Base-by-base conservation (phyloP, 2,329 filamentous ascomycete species). In the Zasmidium citrigriseum region DNA sequence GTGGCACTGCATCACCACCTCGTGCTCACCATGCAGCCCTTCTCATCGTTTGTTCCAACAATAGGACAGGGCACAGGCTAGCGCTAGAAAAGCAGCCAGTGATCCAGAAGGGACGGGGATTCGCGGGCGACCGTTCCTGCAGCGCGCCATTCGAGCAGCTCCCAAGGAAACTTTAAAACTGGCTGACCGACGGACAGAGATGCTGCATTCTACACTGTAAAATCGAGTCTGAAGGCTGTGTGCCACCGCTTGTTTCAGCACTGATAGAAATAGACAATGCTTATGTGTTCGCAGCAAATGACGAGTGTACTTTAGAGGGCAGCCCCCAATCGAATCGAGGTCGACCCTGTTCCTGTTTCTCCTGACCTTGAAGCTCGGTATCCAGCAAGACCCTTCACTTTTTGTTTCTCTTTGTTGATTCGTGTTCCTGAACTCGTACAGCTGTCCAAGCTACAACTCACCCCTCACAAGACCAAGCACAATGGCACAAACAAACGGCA, bases 401-500 rank as follows among this genome's bases (percentile, higher is more conserved):
- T 41, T 11, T 16, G 12, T 4, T 10, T 16, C 14, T 41, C 16
- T n/a, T 41, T 9, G 34, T 41, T 50, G 25, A 18, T 18, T 29
- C 41, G 9, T 52, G 50, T 52, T 38, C 29, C 50, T 52, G 50
- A 45, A 45, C 22, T n/a, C 34, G 34, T 41, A 12, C 45, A 24
- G 7, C 5, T 20, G 10, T 47, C 20, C 18, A 14, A 12, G 11
- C 4, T 4, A 5, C 47, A 16, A 21, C 24, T 48, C 49, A 21
- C 20, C 9, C 49, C 23, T 29, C n/a, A 29, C 12, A 29, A 48
- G 5, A 48, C 18, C 9, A 48, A 49, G 23, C 18, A 50, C 20
- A 34, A 64, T 64, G 61, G 55, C 58, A 4, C 29, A 50, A 18
- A 46, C 62, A 14, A 66, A 64, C 46, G 60, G 62, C 54, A 54